A percentile compares a stretch with the other conserved stretches of the same genome.
Evolutionary conservation across 179 eudicot species (phyloP).

Genomic region (Silene coronaria): DNA sequence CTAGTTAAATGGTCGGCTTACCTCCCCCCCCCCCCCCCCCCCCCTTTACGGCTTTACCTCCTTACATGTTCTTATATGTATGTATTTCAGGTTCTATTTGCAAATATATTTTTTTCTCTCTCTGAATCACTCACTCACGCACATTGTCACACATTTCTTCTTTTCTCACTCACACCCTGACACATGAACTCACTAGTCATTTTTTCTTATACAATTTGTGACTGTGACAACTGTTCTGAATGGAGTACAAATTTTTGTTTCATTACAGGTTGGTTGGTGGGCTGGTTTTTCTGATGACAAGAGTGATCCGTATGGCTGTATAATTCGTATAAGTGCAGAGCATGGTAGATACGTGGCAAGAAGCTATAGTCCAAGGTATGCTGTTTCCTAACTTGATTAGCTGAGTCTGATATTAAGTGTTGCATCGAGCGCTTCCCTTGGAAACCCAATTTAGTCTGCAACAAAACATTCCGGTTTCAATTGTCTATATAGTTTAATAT

Average conservation of each 20-base stretch:
- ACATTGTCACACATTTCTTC: neutral
- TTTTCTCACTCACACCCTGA: neutral
- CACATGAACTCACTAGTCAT: neutral
- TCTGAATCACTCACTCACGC: neutral
- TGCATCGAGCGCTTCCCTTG: neutral
- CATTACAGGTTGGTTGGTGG: conserved; percentile 98
- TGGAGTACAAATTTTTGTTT: neutral
- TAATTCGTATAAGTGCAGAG: conserved; percentile 90
- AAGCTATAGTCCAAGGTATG: conserved; percentile 85
- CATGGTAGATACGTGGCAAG: conserved; percentile 94
- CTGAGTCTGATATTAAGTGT: neutral
- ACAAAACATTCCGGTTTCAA: neutral
- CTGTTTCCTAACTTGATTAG: neutral
- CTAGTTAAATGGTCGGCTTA: no score
- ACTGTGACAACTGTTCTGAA: neutral
- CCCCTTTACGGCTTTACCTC: no score
- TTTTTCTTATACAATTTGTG: neutral
- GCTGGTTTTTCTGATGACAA: conserved; percentile 76
- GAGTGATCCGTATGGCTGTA: conserved; percentile 74
- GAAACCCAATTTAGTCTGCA: neutral
- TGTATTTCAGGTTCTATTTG: neutral
- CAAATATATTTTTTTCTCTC: neutral
- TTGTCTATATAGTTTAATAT: neutral
- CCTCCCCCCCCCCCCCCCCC: no score
- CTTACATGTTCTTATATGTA: neutral